Percentiles rank a stretch among this genome's conserved stretches.
These are phyloP conservation scores for Aspergillus saccharolyticus DNA, from an alignment of 495 filamentous ascomycete genomes.

Conservation along the genomic window DNA sequence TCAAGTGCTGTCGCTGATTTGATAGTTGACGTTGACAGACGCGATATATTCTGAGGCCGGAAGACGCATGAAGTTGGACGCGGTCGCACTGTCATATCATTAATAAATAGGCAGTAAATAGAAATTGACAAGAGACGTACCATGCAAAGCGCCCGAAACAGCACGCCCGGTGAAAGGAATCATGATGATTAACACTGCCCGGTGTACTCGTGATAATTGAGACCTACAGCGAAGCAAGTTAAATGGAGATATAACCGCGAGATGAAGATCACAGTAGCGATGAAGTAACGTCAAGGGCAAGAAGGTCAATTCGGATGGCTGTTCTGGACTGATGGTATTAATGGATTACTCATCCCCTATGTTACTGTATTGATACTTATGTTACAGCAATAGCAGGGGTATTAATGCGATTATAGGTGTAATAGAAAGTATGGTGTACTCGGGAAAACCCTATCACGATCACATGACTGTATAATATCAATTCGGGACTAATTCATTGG, in stretches of 20 bases:
- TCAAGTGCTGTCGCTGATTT: slow-evolving; percentile 43
- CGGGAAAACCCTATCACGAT: not conserved
- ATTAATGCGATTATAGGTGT: not conserved
- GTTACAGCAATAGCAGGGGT: not conserved
- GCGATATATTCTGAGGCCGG: slow-evolving; percentile 28
- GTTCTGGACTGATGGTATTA: slow-evolving; percentile 13
- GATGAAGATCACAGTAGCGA: not conserved
- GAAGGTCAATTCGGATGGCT: slow-evolving; percentile 2
- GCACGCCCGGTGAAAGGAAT: slow-evolving; percentile 28
- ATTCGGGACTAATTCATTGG: slow-evolving; percentile 11
- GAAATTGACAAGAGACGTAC: slow-evolving; percentile 15
- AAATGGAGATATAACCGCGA: not conserved
- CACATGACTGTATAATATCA: slow-evolving; percentile 1
- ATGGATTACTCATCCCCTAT: not conserved
- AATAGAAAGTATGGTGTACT: not conserved
- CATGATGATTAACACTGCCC: slow-evolving; percentile 19
- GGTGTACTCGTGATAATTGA: not conserved
- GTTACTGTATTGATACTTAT: slow-evolving; percentile 2
- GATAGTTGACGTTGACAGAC: slow-evolving; percentile 38
- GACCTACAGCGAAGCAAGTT: not conserved
- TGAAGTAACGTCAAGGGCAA: not conserved
- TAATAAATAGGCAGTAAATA: slow-evolving; percentile 13
- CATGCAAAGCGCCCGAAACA: slow-evolving; percentile 28
- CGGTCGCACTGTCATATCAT: slow-evolving; percentile 23
- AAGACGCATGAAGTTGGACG: slow-evolving; percentile 19